Percentiles rank a stretch among this genome's conserved stretches.
Evolutionary conservation across 2,329 filamentous ascomycete species (phyloP).

Genomic region (Cladosporium oxysporum): DNA sequence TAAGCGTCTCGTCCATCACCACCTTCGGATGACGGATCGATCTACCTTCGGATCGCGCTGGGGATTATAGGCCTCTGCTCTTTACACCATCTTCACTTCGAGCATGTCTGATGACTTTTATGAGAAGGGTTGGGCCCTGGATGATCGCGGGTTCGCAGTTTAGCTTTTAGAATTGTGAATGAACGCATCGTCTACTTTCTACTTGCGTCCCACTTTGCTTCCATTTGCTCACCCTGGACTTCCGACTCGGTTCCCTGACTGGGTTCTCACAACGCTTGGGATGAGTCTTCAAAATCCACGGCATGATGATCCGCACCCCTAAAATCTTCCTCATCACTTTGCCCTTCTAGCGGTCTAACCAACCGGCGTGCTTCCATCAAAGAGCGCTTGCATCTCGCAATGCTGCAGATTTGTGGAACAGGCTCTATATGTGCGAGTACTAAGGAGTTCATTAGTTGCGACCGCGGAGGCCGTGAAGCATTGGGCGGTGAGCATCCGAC

Average conservation of each 20-base stretch:
- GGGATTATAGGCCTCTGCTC: constrained; percentile 18
- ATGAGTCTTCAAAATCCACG: too few species aligned
- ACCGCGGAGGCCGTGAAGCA: too few species aligned
- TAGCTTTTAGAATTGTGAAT: background rate
- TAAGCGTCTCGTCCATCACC: constrained; percentile 8
- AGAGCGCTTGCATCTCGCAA: too few species aligned
- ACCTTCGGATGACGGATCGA: background rate
- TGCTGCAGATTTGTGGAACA: too few species aligned
- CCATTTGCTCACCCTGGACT: background rate
- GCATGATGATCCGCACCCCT: too few species aligned
- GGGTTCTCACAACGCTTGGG: background rate
- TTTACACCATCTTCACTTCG: constrained; percentile 4
- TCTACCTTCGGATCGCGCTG: background rate
- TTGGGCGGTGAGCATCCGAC: background rate
- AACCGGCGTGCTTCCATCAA: too few species aligned
- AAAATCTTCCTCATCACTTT: too few species aligned
- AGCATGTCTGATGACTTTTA: constrained; percentile 11
- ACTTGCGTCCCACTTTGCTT: background rate
- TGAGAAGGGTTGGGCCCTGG: background rate
- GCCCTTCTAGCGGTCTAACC: too few species aligned
- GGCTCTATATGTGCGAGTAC: too few species aligned
- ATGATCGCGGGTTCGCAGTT: background rate
- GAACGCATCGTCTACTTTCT: constrained; percentile 1
- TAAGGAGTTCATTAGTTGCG: too few species aligned
- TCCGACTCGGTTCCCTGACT: background rate